Evolutionary conservation across 2,329 filamentous ascomycete species (phyloP), one percentile per base, ranked within the genome.

Genomic region (Zymoseptoria ardabiliae): DNA sequence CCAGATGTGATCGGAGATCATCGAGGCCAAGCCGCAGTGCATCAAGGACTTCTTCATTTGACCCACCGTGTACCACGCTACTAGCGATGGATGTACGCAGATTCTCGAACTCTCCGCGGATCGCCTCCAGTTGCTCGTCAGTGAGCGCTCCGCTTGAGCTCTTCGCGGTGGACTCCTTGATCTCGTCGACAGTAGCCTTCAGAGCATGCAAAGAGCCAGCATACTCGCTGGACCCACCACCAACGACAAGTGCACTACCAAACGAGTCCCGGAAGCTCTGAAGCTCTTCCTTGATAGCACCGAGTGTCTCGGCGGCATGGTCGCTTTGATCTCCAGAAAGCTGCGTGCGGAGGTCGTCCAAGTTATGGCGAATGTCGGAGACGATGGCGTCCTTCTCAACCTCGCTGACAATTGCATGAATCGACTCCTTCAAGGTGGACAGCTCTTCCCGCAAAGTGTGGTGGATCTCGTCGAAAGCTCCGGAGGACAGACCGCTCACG

Each of bases 371-470:
- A 2, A 93, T 77, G 9, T 85, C 84, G 61, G 88, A 83, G 1
- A 95, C 80, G 23, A 93, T 81, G 41, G 89, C 82, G 54, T 81
- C 84, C 51, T 65, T 67, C 56, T 85, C 80, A 8, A 74, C 71
- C 22, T 75, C 73, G 19, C 76, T 77, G 6, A 86, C 66, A 23
- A 80, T 80, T 35, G 78, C 75, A 8, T 80, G 76, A 54, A 87
- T 74, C 1, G 78, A 80, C 61, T 85, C 82, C 45, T 84, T 82
- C 22, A 88, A 75, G 58, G 81, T 78, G 56, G 84, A 81, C 54
- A 89, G 81, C 66, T 88, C 85, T 30, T 81, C 79, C 63, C 82
- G 84, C 62, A 87, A 75, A 1, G 76, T 71, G 2, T 75, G 73
- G 8, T 81, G 66, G 23, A 79, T 68, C 53, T 81, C 78, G 49